Evolutionary conservation across 2,329 filamentous ascomycete species (phyloP).

Genomic region (Exophiala aquamarina): DNA sequence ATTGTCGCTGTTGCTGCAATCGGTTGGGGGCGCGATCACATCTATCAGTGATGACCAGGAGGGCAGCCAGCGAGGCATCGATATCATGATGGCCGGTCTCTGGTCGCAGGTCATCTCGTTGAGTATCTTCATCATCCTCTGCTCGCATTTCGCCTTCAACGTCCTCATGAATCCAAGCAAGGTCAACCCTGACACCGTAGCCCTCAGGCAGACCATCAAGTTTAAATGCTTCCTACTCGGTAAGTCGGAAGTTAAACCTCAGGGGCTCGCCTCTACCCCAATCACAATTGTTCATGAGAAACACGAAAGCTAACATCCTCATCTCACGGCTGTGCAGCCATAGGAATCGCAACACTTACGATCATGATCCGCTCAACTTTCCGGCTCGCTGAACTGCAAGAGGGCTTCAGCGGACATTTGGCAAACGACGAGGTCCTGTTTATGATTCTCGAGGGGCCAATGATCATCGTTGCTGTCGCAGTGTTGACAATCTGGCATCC

Average conservation of each 20-base stretch:
- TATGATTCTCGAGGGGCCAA: conserved; percentile 52
- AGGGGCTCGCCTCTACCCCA: too few relatives aligned
- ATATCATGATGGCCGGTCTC: conserved; percentile 60
- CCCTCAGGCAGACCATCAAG: too few relatives aligned
- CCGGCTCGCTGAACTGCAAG: conserved; percentile 48
- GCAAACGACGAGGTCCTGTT: conserved; percentile 51
- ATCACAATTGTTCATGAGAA: too few relatives aligned
- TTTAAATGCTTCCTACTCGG: too few relatives aligned
- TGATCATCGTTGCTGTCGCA: conserved; percentile 47
- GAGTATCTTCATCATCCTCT: conserved; percentile 51
- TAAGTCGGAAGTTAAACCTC: too few relatives aligned
- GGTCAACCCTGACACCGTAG: too few relatives aligned
- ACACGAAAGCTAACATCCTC: too few relatives aligned
- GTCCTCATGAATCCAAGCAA: too few relatives aligned
- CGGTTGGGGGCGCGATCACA: conserved; percentile 58
- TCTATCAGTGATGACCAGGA: conserved; percentile 42
- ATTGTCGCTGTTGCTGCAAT: conserved; percentile 61
- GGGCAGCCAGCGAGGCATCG: conserved; percentile 46
- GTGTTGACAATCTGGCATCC: conserved; percentile 47
- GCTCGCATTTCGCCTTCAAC: conserved; percentile 48
- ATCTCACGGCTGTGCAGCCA: conserved; percentile 29
- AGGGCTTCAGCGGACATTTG: conserved; percentile 45
- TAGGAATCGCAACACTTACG: conserved; percentile 36
- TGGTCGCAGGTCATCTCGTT: conserved; percentile 45
- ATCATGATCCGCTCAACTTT: conserved; percentile 49